A percentile compares a stretch with the other conserved stretches of the same genome.
Evolutionary conservation across 345 rosid genomes (phyloP).

Genomic region (Bruguiera gymnorhiza): DNA sequence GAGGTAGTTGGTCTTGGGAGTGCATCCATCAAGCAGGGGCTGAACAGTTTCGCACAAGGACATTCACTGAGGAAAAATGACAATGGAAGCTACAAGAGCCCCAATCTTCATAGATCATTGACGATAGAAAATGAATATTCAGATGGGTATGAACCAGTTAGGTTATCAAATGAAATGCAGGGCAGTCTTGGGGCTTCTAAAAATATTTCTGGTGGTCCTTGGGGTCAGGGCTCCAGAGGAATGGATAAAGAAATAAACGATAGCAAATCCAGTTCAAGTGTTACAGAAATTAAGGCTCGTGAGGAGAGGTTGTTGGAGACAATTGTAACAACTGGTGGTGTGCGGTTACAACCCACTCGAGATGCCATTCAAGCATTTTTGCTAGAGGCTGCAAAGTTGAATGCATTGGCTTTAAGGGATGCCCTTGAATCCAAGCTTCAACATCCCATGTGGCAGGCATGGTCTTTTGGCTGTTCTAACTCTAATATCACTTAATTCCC

Average conservation of each 20-base stretch:
- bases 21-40: conserved; percentile 89
- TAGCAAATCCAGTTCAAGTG: conserved; percentile 51
- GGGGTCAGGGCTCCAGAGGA: conserved; percentile 53
- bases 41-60: conserved; percentile 70
- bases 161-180: conserved; percentile 45
- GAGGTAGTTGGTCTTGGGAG: conserved; percentile 97
- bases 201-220: conserved; percentile 49
- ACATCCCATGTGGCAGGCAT: conserved; percentile 92
- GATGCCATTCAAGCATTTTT: conserved; percentile 86
- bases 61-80: conserved; percentile 61
- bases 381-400: conserved; percentile 80
- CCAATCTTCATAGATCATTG: conserved; percentile 83
- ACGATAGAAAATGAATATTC: conserved; percentile 62
- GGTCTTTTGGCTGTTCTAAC: conserved; percentile 9
- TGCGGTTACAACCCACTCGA: conserved; percentile 92
- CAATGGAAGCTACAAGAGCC: conserved; percentile 75
- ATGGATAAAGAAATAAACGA: conserved; percentile 29
- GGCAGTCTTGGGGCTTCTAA: conserved; percentile 45
- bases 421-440: conserved; percentile 86
- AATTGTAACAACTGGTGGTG: conserved; percentile 88
- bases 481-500: neutral
- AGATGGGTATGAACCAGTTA: conserved; percentile 69
- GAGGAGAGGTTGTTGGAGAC: conserved; percentile 92
- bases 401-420: conserved; percentile 62
- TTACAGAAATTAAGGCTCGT: conserved; percentile 57